Evolutionary conservation across 306 rosid species (phyloP).

Genomic region (Arachis hypogaea): DNA sequence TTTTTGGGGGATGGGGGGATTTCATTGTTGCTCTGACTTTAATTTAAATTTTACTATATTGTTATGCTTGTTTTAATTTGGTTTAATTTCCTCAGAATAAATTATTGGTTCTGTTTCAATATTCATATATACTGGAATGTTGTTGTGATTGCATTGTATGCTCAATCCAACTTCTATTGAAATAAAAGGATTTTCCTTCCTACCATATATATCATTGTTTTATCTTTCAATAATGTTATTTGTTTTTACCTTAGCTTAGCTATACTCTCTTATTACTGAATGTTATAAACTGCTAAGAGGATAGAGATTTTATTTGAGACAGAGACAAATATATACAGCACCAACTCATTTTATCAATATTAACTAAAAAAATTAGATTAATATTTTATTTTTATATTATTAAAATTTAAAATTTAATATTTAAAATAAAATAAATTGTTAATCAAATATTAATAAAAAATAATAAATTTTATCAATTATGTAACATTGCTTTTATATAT

Average conservation of each 20-base stretch:
- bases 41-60: not conserved
- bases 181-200: not conserved
- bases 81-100: not conserved
- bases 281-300: not conserved
- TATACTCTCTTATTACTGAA: not conserved
- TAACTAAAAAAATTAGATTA: too few species aligned
- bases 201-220: not conserved
- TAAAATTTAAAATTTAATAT: too few species aligned
- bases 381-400: too few species aligned
- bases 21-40: not conserved
- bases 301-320: too few species aligned
- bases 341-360: too few species aligned
- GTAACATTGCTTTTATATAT: too few species aligned
- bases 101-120: not conserved
- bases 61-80: not conserved
- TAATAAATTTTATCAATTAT: too few species aligned
- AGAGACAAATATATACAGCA: too few species aligned
- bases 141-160: not conserved
- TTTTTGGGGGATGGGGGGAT: not conserved
- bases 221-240: not conserved
- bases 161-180: constrained; percentile 1
- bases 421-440: too few species aligned
- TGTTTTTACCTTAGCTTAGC: not conserved
- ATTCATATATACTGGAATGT: not conserved
- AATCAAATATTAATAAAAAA: too few species aligned